Base-by-base conservation (phyloP, 495 filamentous ascomycete genomes). In the Neurospora terricola region DNA sequence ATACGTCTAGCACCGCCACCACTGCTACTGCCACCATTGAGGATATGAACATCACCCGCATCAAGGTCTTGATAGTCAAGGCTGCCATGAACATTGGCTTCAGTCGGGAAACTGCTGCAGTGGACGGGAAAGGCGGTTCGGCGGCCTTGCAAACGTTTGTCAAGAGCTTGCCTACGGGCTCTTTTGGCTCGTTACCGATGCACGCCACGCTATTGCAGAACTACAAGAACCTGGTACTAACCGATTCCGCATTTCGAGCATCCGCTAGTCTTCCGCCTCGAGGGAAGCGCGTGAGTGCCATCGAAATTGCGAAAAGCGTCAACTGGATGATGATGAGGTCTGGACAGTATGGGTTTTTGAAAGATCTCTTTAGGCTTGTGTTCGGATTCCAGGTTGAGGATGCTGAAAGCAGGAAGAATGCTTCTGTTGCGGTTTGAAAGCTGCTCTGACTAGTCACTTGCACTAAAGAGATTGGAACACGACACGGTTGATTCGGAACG, bases 351-450 rank as follows among this genome's bases (percentile, higher is more conserved):
- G 83, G 83, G 23, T 97, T 93, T 87, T 81, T 97, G 74, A 86
- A 87, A 30, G 94, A 97, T 79, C 82, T 97, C 11, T 97, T 90
- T 82, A 86, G 89, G 68, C 83, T 94, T n/a, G 93, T 97, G 4
- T 94, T 95, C 81, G 93, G 94, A 0, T 93, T 93, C 78, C 88
- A 91, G 72, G 77, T 91, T 36, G 92, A 96, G 73, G 94, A 96
- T 74, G 90, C 88, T 1, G 88, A 89, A 69, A 77, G 80, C 21
- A 81, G 87, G 66, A 87, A 87, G 75, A 83, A 83, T 38, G 81
- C 86, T 3, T 83, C 80, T 9, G 86, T 91, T 70, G 78, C 79
- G 0, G 78, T 86, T 9, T 86, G 70, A 78, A 16, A 5, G 30
- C 6, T 66, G 6, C 14, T 36, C 1, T 66, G 6, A 36, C 5